Percentiles rank a stretch among this genome's conserved stretches.
phyloP scores from a whole-genome alignment of 129 eudicot species.

The Oenanthe sinensis region DNA sequence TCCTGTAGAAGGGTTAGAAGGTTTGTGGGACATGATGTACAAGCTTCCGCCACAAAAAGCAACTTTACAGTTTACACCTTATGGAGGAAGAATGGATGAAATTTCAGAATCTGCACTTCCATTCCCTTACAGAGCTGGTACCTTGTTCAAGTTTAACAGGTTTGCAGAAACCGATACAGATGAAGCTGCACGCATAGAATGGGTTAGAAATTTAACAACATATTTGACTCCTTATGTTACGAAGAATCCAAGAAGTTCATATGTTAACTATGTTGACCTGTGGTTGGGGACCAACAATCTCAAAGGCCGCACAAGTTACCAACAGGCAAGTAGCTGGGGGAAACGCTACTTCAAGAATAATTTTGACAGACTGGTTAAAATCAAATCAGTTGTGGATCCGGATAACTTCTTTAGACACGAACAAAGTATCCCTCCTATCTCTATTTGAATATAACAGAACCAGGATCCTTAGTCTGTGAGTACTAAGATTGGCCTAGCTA shows the following conservation, averaged over 20 bases:
- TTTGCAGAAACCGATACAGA: neutral
- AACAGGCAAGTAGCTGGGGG: neutral
- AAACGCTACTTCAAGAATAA: neutral
- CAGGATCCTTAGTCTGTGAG: neutral
- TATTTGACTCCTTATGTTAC: neutral
- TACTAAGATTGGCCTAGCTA: too few relatives aligned
- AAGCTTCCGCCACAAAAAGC: neutral
- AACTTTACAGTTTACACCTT: neutral
- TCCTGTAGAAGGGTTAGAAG: neutral
- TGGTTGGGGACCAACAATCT: neutral
- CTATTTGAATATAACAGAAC: neutral
- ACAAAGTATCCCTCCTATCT: neutral
- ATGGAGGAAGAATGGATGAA: neutral
- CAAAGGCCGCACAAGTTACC: neutral
- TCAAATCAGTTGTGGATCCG: neutral
- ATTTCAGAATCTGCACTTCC: neutral
- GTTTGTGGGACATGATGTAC: neutral
- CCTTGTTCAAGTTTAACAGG: neutral
- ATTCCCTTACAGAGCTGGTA: neutral
- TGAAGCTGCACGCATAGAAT: neutral
- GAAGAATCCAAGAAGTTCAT: neutral
- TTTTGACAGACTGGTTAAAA: neutral
- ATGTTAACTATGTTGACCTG: neutral
- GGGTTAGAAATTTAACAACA: neutral
- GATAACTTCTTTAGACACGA: neutral